Conservation (phyloP, 139 green algal species). For the Coelastrella sp. region DNA sequence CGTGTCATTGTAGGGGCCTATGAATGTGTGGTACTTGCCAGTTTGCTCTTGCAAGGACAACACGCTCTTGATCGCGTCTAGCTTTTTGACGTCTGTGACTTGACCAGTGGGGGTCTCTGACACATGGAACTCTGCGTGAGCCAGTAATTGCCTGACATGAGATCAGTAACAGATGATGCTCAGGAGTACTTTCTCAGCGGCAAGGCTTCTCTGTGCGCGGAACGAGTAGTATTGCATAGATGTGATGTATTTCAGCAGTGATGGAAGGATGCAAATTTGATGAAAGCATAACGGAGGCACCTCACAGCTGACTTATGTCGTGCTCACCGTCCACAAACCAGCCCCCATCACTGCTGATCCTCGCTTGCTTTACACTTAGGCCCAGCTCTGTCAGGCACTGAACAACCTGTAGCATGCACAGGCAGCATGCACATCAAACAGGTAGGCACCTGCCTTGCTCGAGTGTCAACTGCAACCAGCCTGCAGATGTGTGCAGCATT, state of each 20-base stretch:
- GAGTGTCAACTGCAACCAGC: background rate
- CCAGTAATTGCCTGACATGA: background rate
- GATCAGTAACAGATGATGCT: background rate
- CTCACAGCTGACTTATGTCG: background rate
- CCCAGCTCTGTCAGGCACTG: slow-evolving; percentile 95
- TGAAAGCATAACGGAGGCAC: background rate
- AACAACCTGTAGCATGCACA: slow-evolving; percentile 83
- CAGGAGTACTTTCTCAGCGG: no score
- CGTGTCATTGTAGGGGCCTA: no score
- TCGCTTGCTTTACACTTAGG: slow-evolving; percentile 82
- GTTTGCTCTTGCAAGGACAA: slow-evolving; percentile 16
- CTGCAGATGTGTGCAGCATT: background rate
- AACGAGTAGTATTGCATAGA: no score
- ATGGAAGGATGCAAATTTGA: background rate
- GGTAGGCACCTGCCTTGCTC: background rate
- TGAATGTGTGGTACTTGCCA: background rate
- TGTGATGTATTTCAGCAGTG: background rate
- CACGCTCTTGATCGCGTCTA: slow-evolving; percentile 72
- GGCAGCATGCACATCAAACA: background rate
- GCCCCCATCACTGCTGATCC: slow-evolving; percentile 92
- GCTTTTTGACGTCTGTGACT: slow-evolving; percentile 81
- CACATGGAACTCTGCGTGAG: slow-evolving; percentile 88
- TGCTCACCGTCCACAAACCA: slow-evolving; percentile 97
- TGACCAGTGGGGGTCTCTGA: slow-evolving; percentile 81
- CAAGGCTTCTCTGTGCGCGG: background rate